Conservation (phyloP, 257 asterid genomes). For the Euphrasia confusa region DNA sequence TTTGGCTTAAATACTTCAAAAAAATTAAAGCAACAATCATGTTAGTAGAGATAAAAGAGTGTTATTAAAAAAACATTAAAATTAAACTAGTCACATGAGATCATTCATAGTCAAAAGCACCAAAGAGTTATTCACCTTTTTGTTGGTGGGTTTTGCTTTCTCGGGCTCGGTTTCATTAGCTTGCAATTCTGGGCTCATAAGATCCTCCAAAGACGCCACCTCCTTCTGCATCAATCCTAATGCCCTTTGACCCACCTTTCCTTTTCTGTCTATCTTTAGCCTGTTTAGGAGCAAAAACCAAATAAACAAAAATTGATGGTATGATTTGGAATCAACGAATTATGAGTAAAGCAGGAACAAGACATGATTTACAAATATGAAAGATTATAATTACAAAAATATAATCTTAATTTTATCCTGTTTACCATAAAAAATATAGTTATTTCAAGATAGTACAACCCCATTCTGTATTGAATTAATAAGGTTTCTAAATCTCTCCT, state of each 20-base stretch:
- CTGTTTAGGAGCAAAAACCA: slow-evolving; percentile 35
- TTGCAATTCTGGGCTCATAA: slow-evolving; percentile 38
- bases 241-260: slow-evolving; percentile 72
- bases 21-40: background rate
- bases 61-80: no score
- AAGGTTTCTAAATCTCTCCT: background rate
- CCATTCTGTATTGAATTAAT: background rate
- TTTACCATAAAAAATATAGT: background rate
- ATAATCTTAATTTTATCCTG: background rate
- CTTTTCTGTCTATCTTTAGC: slow-evolving; percentile 91
- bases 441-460: background rate
- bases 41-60: background rate
- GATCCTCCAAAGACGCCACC: slow-evolving; percentile 81
- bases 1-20: no score
- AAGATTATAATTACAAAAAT: background rate
- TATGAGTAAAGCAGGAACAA: background rate
- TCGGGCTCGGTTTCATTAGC: slow-evolving; percentile 55
- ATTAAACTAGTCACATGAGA: no score
- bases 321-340: slow-evolving; percentile 1
- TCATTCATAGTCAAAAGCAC: background rate
- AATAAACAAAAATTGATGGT: background rate
- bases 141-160: slow-evolving; percentile 52
- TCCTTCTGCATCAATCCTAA: slow-evolving; percentile 87
- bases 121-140: slow-evolving; percentile 49
- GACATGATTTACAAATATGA: background rate